These are phyloP conservation scores for Fusarium secorum DNA, from an alignment of 2,329 filamentous ascomycete genomes.

Conservation along the genomic window DNA sequence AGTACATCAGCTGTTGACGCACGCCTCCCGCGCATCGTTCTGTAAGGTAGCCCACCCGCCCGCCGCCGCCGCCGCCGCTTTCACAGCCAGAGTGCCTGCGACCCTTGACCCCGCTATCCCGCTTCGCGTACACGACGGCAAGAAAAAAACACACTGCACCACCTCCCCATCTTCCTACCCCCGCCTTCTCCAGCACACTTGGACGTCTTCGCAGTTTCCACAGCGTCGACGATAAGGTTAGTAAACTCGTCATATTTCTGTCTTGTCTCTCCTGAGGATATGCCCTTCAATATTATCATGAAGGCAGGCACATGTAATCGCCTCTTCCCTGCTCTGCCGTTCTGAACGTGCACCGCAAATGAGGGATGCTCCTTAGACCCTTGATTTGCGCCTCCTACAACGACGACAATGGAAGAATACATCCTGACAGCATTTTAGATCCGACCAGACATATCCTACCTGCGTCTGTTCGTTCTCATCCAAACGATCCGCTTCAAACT, in stretches of 20 bases:
- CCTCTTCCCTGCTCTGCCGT: background rate
- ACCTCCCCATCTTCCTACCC: slow-evolving; percentile 34
- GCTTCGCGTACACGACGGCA: slow-evolving; percentile 43
- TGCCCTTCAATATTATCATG: background rate
- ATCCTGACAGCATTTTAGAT: slow-evolving; percentile 16
- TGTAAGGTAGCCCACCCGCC: slow-evolving; percentile 24
- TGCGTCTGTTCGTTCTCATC: slow-evolving; percentile 10
- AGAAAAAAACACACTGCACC: slow-evolving; percentile 42
- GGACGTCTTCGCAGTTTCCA: slow-evolving; percentile 33
- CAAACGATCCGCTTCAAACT: slow-evolving; percentile 9
- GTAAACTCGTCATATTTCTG: slow-evolving; percentile 7
- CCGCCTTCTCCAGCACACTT: slow-evolving; percentile 32
- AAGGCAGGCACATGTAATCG: background rate
- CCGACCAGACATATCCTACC: slow-evolving; percentile 4
- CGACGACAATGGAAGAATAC: background rate
- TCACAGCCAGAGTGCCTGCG: slow-evolving; percentile 37
- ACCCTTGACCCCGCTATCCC: slow-evolving; percentile 48
- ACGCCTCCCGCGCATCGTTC: slow-evolving; percentile 34
- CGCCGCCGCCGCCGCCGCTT: slow-evolving; percentile 33
- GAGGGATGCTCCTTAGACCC: slow-evolving; percentile 3
- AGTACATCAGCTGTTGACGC: slow-evolving; percentile 29
- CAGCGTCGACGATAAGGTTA: slow-evolving; percentile 39
- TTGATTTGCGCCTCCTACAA: slow-evolving; percentile 23
- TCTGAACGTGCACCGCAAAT: slow-evolving; percentile 12
- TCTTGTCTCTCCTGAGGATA: background rate